These are phyloP conservation scores for Nakaseomyces delphensis DNA, from an alignment of 1,139 yeast genomes.

Conservation along the genomic window DNA sequence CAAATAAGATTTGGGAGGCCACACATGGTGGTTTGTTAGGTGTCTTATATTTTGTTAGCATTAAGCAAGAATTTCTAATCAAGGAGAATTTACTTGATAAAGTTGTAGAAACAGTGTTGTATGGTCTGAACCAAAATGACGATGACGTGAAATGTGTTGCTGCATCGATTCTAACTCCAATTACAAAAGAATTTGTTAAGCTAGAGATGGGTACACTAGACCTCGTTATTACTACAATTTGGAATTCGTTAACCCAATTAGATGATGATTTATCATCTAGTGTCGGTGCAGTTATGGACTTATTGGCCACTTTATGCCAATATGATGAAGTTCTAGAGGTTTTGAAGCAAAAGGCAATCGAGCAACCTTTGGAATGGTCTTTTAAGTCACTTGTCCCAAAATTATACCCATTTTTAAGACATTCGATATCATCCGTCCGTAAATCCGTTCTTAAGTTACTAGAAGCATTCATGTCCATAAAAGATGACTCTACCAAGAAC, in stretches of 20 bases:
- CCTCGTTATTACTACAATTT: constrained; percentile 62
- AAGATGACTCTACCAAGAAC: constrained; percentile 53
- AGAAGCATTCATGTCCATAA: constrained; percentile 62
- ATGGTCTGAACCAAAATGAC: constrained; percentile 74
- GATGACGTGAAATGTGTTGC: constrained; percentile 98
- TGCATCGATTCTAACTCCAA: constrained; percentile 86
- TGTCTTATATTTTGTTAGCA: constrained; percentile 81
- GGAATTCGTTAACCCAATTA: constrained; percentile 79
- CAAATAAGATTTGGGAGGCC: constrained; percentile 69
- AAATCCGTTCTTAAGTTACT: constrained; percentile 79
- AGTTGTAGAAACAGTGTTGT: constrained; percentile 76
- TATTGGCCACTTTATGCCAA: constrained; percentile 78
- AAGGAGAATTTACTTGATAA: constrained; percentile 53
- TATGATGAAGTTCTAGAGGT: constrained; percentile 68
- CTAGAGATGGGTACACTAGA: constrained; percentile 54
- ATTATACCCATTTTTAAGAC: constrained; percentile 85
- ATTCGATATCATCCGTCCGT: constrained; percentile 86
- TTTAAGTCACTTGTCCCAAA: constrained; percentile 81
- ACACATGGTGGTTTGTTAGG: constrained; percentile 98
- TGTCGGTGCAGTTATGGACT: constrained; percentile 93
- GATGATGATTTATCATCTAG: constrained; percentile 91
- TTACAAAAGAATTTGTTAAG: constrained; percentile 72
- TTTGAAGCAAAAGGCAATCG: constrained; percentile 52
- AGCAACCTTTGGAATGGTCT: constrained; percentile 39
- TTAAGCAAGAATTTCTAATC: constrained; percentile 68